These are phyloP conservation scores for Paramecium biaurelia DNA, from an alignment of 73 alveolate species.

Conservation along the genomic window DNA sequence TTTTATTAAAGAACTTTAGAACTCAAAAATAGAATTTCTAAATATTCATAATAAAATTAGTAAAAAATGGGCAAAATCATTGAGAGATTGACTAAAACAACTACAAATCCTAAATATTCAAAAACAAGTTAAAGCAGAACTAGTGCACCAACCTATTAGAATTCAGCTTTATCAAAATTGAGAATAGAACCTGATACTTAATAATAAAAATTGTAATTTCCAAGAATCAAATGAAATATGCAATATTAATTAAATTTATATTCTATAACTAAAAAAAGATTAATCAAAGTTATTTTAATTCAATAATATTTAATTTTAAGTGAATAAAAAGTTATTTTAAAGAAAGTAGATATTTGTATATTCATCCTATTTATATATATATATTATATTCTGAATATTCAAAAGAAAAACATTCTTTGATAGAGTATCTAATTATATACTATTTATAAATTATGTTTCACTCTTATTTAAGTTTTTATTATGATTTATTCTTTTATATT, in stretches of 20 bases:
- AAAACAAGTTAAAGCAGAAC: neutral
- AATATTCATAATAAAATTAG: conserved; percentile 3
- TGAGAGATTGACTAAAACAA: conserved; percentile 2
- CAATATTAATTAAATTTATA: neutral
- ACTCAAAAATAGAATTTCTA: conserved; percentile 16
- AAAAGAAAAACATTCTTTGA: no score
- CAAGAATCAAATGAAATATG: conserved; percentile 44
- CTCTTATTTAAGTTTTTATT: neutral
- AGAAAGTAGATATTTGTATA: no score
- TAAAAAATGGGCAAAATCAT: conserved; percentile 15
- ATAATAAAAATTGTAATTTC: neutral
- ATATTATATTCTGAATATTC: no score
- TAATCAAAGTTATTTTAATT: neutral
- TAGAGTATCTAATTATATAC: no score
- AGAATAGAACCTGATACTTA: conserved; percentile 22
- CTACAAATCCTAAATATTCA: neutral
- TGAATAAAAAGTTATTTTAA: no score
- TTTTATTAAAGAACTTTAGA: neutral
- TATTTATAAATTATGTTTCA: no score
- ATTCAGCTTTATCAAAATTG: conserved; percentile 9
- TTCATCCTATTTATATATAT: no score
- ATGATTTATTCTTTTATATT: neutral
- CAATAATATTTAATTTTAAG: no score
- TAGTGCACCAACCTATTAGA: neutral
- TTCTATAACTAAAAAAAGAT: neutral